Evolutionary conservation across 441 rosid species (phyloP).

Genomic region (Populus hybrid): DNA sequence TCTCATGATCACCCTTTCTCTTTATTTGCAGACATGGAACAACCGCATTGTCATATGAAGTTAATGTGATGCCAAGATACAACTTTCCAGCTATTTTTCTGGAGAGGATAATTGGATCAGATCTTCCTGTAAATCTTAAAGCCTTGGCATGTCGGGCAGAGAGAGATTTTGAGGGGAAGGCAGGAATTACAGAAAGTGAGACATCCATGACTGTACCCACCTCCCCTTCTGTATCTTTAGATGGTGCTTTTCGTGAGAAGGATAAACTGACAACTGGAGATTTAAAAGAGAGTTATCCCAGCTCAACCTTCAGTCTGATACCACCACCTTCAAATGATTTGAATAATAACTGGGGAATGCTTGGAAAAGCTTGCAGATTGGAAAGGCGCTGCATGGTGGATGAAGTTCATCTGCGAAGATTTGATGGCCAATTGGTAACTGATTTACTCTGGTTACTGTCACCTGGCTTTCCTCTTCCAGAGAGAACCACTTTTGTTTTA

Average conservation of each 20-base stretch:
- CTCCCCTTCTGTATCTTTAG: conserved; percentile 34
- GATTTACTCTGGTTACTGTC: conserved; percentile 25
- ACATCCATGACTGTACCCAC: conserved; percentile 25
- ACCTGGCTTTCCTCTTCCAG: conserved; percentile 20
- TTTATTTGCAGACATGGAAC: conserved; percentile 47
- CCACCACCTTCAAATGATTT: conserved; percentile 48
- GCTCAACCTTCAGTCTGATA: conserved; percentile 39
- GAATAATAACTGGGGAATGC: conserved; percentile 68
- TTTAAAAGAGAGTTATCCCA: conserved; percentile 27
- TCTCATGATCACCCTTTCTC: not conserved
- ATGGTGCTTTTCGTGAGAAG: conserved; percentile 28
- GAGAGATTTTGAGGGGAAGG: conserved; percentile 44
- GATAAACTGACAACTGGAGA: conserved; percentile 28
- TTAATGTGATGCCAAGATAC: conserved; percentile 86
- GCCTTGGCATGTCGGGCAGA: conserved; percentile 88
- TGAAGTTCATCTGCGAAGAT: conserved; percentile 96
- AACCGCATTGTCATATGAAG: conserved; percentile 72
- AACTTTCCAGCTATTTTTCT: conserved; percentile 93
- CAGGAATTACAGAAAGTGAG: conserved; percentile 29
- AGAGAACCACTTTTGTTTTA: conserved; percentile 19
- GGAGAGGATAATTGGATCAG: conserved; percentile 90
- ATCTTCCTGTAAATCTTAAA: conserved; percentile 91
- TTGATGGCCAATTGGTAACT: conserved; percentile 88
- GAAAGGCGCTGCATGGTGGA: conserved; percentile 81
- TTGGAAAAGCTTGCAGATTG: conserved; percentile 78